phyloP scores from a whole-genome alignment of 2,329 filamentous ascomycete species.

The Phialophora expanda region DNA sequence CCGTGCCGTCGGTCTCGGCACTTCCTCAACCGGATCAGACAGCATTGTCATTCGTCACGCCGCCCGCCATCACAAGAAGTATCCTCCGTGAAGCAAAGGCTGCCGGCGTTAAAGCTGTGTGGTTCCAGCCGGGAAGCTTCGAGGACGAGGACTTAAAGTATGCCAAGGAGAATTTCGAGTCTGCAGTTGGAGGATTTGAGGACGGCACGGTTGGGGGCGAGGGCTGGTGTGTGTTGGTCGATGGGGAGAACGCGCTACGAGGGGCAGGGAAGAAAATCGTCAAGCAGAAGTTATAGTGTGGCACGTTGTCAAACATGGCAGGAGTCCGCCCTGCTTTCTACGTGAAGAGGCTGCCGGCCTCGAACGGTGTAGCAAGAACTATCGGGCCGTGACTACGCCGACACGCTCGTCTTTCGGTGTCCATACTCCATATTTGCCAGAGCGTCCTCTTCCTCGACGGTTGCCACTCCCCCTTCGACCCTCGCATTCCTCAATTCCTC shows the following conservation, averaged over 20 bases:
- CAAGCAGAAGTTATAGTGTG: slow-evolving; percentile 48
- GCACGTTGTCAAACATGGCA: neutral
- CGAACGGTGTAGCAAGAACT: neutral
- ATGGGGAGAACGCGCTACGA: slow-evolving; percentile 67
- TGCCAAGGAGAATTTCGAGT: slow-evolving; percentile 71
- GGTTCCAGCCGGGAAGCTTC: slow-evolving; percentile 90
- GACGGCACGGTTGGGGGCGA: slow-evolving; percentile 62
- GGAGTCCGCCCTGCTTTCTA: neutral
- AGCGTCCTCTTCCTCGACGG: slow-evolving; percentile 33
- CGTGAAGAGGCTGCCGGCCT: neutral
- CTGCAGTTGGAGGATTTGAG: slow-evolving; percentile 70
- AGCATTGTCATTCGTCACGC: slow-evolving; percentile 84
- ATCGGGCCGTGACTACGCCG: slow-evolving; percentile 8
- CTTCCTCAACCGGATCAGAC: slow-evolving; percentile 72
- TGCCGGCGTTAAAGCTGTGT: slow-evolving; percentile 75
- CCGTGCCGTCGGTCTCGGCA: slow-evolving; percentile 68
- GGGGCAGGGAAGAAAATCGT: slow-evolving; percentile 63
- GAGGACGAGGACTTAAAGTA: slow-evolving; percentile 75
- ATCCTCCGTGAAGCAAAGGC: slow-evolving; percentile 78
- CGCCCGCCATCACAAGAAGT: slow-evolving; percentile 74
- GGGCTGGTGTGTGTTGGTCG: slow-evolving; percentile 87
- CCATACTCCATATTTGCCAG: slow-evolving; percentile 29
- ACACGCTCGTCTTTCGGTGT: slow-evolving; percentile 29
- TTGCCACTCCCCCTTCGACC: slow-evolving; percentile 31
- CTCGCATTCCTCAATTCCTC: slow-evolving; percentile 35